These are phyloP conservation scores for Phyllosticta citriasiana DNA, from an alignment of 2,329 filamentous ascomycete genomes.

Conservation along the genomic window DNA sequence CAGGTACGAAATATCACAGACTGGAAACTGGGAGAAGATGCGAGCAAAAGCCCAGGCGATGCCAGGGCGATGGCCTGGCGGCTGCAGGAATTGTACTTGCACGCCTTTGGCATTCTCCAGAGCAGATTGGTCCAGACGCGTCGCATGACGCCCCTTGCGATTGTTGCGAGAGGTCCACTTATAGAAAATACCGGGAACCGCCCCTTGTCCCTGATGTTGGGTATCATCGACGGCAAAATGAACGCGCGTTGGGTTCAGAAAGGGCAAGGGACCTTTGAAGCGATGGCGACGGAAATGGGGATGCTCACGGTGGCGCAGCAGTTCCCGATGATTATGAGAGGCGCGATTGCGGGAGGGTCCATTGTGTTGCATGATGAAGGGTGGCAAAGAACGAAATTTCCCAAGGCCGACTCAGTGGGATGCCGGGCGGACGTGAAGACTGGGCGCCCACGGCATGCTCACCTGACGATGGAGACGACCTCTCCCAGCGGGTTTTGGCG, in stretches of 20 bases:
- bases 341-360: conserved; percentile 17
- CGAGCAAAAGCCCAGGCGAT: conserved; percentile 31
- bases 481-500: neutral
- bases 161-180: conserved; percentile 36
- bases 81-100: conserved; percentile 20
- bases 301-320: conserved; percentile 15
- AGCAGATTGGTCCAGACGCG: conserved; percentile 19
- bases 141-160: conserved; percentile 32
- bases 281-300: conserved; percentile 18
- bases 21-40: conserved; percentile 42
- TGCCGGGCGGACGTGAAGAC: neutral
- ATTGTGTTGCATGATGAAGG: neutral
- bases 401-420: neutral
- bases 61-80: conserved; percentile 22
- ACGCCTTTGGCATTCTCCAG: neutral
- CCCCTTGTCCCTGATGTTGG: neutral
- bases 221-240: conserved; percentile 18
- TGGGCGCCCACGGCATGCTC: neutral
- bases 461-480: neutral
- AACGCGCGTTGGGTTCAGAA: conserved; percentile 42
- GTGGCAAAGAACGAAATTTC: neutral
- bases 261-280: conserved; percentile 33
- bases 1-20: conserved; percentile 49
- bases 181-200: conserved; percentile 12
- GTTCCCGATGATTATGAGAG: conserved; percentile 20